Evolutionary conservation across 169 alveolate species (phyloP).

Genomic region (Cryptosporidium meleagridis): DNA sequence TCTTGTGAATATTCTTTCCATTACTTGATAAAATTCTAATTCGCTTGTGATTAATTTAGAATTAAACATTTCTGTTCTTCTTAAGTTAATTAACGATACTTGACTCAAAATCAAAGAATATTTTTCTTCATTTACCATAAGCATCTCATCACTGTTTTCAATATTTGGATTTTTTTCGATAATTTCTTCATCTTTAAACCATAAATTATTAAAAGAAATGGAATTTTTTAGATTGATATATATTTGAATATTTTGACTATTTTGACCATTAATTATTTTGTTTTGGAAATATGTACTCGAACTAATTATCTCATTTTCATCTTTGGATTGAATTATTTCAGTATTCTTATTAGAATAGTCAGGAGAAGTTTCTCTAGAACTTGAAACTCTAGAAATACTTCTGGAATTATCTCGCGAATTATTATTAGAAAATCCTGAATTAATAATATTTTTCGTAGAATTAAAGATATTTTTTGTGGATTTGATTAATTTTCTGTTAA

Average conservation of each 20-base stretch:
- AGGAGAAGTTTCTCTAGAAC: conserved; percentile 6
- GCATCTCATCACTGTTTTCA: background rate
- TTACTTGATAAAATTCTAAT: background rate
- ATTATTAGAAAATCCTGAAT: background rate
- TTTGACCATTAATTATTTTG: background rate
- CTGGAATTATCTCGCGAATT: background rate
- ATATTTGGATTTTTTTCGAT: background rate
- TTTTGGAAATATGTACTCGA: background rate
- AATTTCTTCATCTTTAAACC: conserved; percentile 21
- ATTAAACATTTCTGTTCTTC: conserved; percentile 22
- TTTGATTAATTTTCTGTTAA: background rate
- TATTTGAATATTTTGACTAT: conserved; percentile 1
- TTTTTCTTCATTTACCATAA: conserved; percentile 32
- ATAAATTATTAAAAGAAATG: conserved; percentile 34
- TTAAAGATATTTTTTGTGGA: conserved; percentile 28
- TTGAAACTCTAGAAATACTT: background rate
- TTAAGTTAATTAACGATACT: conserved; percentile 25
- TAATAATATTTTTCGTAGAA: conserved; percentile 9
- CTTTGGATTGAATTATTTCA: background rate
- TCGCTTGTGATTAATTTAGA: conserved; percentile 17
- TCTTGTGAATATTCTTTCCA: conserved; percentile 29
- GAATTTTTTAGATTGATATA: conserved; percentile 12
- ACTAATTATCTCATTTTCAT: background rate
- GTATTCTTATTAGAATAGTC: background rate
- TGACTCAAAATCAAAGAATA: conserved; percentile 9